These are phyloP conservation scores for Eucalyptus victrix DNA, from an alignment of 345 rosid genomes.

Conservation along the genomic window DNA sequence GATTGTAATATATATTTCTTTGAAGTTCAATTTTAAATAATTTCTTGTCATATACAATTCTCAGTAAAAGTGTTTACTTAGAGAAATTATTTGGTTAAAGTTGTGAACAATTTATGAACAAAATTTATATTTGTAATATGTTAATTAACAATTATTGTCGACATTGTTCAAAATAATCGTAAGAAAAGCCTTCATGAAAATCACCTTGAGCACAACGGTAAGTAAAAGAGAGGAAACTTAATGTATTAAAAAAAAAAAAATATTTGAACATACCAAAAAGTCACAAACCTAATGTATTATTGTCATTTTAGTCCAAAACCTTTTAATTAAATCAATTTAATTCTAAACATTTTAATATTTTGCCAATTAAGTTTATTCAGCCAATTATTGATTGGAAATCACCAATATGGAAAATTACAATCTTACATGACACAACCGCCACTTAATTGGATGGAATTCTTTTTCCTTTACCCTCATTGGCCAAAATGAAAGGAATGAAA, in stretches of 20 bases:
- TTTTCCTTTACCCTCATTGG: neutral
- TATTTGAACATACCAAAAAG: neutral
- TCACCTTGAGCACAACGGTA: neutral
- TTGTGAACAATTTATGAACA: neutral
- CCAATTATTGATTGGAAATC: too few relatives aligned
- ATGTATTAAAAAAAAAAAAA: too few relatives aligned
- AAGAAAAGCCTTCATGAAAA: too few relatives aligned
- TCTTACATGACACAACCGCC: neutral
- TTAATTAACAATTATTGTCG: too few relatives aligned
- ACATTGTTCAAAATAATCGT: neutral
- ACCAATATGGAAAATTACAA: fast-evolving
- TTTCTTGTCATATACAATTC: neutral
- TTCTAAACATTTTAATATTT: too few relatives aligned
- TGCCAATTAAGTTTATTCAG: fast-evolving
- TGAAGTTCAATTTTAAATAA: neutral
- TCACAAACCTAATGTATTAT: neutral
- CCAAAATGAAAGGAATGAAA: neutral
- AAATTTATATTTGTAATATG: too few relatives aligned
- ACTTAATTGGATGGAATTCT: neutral
- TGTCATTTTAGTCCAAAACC: too few relatives aligned
- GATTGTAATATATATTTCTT: neutral
- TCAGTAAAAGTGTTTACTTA: too few relatives aligned
- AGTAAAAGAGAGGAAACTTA: neutral
- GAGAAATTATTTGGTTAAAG: neutral
- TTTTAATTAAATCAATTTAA: neutral